Percentiles rank a stretch among this genome's conserved stretches.
phyloP scores from a whole-genome alignment of 306 rosid species.

The Pterocarpus santalinus region DNA sequence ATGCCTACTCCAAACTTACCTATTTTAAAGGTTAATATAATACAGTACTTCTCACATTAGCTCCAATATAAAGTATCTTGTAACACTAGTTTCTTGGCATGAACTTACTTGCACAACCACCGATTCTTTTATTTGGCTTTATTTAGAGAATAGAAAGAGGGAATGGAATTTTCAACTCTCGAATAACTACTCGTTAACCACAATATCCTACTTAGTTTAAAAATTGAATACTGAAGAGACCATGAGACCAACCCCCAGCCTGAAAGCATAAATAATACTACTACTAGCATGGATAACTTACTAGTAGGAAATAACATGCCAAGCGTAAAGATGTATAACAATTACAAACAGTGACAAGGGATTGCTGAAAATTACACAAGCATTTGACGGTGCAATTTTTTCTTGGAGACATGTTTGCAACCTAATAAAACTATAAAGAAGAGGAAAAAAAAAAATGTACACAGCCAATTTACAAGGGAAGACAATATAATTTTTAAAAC shows the following conservation, averaged over 20 bases:
- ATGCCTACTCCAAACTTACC: background rate
- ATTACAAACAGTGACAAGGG: background rate
- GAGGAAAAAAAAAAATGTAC: background rate
- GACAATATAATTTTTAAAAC: conserved; percentile 31
- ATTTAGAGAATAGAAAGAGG: too few relatives aligned
- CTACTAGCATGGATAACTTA: background rate
- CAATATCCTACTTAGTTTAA: background rate
- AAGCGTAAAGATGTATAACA: background rate
- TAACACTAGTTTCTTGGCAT: too few relatives aligned
- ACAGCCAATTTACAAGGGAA: conserved; percentile 7
- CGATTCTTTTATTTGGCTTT: background rate
- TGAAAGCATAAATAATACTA: too few relatives aligned
- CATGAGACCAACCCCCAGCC: too few relatives aligned
- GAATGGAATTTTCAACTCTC: background rate
- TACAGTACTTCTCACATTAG: background rate
- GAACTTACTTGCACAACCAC: background rate
- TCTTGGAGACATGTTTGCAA: background rate
- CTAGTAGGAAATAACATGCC: too few relatives aligned
- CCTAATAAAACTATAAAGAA: background rate
- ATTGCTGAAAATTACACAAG: background rate
- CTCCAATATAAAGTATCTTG: background rate
- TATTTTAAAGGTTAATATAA: background rate
- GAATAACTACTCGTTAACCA: background rate
- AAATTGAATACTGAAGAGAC: background rate
- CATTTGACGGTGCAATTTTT: background rate